Evolutionary conservation across 768 basidiomycete species (phyloP).

Genomic region (Amanita rubescens): DNA sequence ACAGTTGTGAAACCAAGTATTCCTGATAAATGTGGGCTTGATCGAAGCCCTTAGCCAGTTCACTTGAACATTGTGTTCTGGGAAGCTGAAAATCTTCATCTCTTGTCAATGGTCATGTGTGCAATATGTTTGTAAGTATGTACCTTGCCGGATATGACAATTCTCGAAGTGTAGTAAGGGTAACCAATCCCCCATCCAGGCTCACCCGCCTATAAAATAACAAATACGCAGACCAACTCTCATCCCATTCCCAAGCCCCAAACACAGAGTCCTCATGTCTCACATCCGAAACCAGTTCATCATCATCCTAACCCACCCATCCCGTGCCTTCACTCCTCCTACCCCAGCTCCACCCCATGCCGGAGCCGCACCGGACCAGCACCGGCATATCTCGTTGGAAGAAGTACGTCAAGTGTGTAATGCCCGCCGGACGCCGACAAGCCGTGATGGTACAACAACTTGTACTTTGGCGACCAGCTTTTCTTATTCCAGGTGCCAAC

Average conservation of each 20-base stretch:
- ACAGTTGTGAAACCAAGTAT: too few species aligned
- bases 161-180: too few species aligned
- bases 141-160: too few species aligned
- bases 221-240: constrained; percentile 70
- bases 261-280: constrained; percentile 71
- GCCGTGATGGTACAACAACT: constrained; percentile 91
- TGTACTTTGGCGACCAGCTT: constrained; percentile 50
- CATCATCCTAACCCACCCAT: constrained; percentile 94
- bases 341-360: constrained; percentile 6
- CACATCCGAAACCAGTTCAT: constrained; percentile 79
- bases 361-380: constrained; percentile 21
- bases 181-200: too few species aligned
- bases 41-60: too few species aligned
- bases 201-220: constrained; percentile 73
- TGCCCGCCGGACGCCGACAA: constrained; percentile 87
- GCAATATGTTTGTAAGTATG: too few species aligned
- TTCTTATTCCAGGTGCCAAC: constrained; percentile 45
- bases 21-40: too few species aligned
- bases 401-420: constrained; percentile 87
- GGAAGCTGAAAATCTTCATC: too few species aligned
- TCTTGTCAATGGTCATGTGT: too few species aligned
- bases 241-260: constrained; percentile 38
- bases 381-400: constrained; percentile 51
- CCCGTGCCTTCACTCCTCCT: constrained; percentile 17
- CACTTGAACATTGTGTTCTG: too few species aligned